Evolutionary conservation across 345 rosid genomes (phyloP), one percentile per base, ranked within the genome.

Genomic region (Psidium friedrichsthalianum): DNA sequence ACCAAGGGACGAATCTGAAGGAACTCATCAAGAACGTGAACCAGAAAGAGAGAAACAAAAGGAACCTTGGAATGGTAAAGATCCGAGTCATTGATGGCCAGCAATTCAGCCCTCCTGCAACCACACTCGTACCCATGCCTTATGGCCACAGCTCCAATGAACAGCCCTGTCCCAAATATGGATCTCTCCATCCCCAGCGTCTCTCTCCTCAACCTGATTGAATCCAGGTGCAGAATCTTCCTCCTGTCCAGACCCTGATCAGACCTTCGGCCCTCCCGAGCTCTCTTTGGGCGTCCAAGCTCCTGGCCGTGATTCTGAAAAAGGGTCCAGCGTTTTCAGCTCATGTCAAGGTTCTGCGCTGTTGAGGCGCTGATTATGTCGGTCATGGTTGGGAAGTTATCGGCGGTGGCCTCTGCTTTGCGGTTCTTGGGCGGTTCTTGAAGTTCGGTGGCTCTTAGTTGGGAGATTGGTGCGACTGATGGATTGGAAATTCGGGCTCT

Each of bases 61-160:
- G 74, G 32, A 96, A 96, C 98, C 98, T 95, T 97, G 84, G 93
- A 86, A 89, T 97, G 99, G 88, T 94, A 94, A 88, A 95, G 92
- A 82, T 95, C 95, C 21, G 98, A 92, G 88, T 97, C 99, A 82
- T 94, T 94, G 90, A 97, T 94, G 84, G 99, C 99, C 49, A 97
- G 97, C 92, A 97, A 91, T 90, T 97, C 93, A 55, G 98, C 97
- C 61, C 84, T 91, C 54, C 87, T 86, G 86, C 99, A 97, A 25
- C 96, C 95, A 88, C 91, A 92, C 76, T 95, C 98, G 56, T 90
- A 95, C 6, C 98, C 98, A 83, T 94, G 86, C 56, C 98, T 89
- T 85, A 97, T 89, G 21, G 98, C 99, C 59, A 97, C 95, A 88
- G 99, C 98, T 90, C 98, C 98, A 44, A 97, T 90, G 85, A 95